Base-by-base conservation (phyloP, 2,329 filamentous ascomycete genomes). In the Cercospora sp. region DNA sequence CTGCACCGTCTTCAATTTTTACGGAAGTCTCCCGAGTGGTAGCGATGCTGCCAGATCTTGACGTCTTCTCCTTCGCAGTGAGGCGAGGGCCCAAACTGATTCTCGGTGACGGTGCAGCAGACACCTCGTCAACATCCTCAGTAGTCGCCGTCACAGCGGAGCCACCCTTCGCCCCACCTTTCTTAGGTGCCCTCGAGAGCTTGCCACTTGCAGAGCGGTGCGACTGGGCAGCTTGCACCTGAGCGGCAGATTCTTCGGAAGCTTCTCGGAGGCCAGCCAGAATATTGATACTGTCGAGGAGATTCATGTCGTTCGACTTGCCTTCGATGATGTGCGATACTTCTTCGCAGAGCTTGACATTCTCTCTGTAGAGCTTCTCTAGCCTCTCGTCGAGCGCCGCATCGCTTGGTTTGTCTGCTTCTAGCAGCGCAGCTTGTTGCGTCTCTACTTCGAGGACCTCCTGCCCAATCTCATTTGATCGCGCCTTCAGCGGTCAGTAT, bases 1-100 rank as follows among this genome's bases (percentile, higher is more conserved):
- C 82, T 13, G 77, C 79, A 33, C 79, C 79, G 63, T 85, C 83
- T 71, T 84, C 83, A 59, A 80, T 78, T 71, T 85, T 85, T n/a
- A 84, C 83, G 59, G 80, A 82, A n/a, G 81, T 75, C 70, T 85
- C 83, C 39, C 83, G 77, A 13, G 77, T 81, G 61, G 79, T 80
- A 13, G 82, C 80, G 36, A 84, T 82, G 51, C 80, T 82, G 59
- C 81, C 80, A 18, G 77, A 77, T 30, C 79, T 74, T 9, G 77
- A 78, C 1, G 75, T 73, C 57, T 79, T 78, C 53, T 79, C 76
- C 73, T 82, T 80, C n/a, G 72, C 70, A 28, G 65, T 69, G 4
- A 77, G 67, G 18, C 74, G 66, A 60, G 70, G 71, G 20, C 67
- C 67, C 23, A 77, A 60, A 66, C 64, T 72, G 67, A 77, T 74